Percentiles rank a stretch among this genome's conserved stretches.
Evolutionary conservation across 179 eudicot species (phyloP).

Genomic region (Heliamphora pulchella): DNA sequence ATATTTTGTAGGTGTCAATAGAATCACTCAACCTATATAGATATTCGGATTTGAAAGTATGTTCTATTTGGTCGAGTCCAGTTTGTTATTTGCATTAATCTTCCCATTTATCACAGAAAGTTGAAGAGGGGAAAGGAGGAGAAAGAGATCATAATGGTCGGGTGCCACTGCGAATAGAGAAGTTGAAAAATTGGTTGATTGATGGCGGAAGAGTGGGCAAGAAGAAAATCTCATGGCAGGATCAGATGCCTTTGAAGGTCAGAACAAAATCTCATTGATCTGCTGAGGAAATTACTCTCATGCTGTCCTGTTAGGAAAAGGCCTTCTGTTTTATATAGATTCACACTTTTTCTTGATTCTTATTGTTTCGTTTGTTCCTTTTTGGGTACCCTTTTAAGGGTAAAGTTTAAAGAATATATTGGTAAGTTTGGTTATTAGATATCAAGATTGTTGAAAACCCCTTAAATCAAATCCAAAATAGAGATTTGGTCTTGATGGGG

Average conservation of each 20-base stretch:
- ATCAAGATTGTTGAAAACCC: not conserved
- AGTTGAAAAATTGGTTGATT: not conserved
- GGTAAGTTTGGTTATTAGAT: not conserved
- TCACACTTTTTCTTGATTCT: not conserved
- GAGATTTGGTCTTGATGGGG: not conserved
- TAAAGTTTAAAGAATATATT: not conserved
- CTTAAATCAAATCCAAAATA: not conserved
- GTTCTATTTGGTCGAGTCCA: not conserved
- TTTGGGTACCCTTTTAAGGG: not conserved
- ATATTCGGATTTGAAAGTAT: not conserved
- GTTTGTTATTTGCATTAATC: not conserved
- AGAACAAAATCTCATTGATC: not conserved
- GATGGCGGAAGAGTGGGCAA: constrained; percentile 4
- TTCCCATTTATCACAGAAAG: not conserved
- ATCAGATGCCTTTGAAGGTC: constrained; percentile 14
- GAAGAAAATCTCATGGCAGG: constrained; percentile 16
- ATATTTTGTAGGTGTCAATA: too few species aligned
- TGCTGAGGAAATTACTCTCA: not conserved
- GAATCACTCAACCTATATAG: not conserved
- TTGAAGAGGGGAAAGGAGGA: not conserved
- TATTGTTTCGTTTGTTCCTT: not conserved
- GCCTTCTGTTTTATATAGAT: not conserved
- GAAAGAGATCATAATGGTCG: not conserved
- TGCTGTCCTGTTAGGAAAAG: not conserved
- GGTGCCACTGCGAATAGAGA: not conserved